Evolutionary conservation across 176 grass and related monocot genomes (phyloP), one percentile per base, ranked within the genome.

Genomic region (Juncus effusus): DNA sequence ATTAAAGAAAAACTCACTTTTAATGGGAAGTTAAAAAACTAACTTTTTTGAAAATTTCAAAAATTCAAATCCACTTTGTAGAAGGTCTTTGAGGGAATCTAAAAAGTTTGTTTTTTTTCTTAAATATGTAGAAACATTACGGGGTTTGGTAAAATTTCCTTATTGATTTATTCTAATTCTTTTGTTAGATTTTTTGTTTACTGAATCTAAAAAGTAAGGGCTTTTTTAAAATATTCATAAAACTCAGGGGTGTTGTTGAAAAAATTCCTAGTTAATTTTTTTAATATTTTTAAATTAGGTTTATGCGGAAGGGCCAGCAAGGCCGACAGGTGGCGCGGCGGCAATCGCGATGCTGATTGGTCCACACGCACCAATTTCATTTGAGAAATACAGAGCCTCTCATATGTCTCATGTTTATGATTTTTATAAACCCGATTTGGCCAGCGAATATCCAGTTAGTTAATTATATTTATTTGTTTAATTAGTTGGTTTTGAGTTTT

Each of bases 341-440:
- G 94, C 94, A 54, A 89, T 97, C 82, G 89, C 94, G 16, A 93
- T 99, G 88, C 70, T 93, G 59, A 93, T 99, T 69, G 94, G 94
- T 47, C 94, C 89, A 74, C 86, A 99, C 80, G 89, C 94, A 52
- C 89, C 94, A 50, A 87, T 99, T 82, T 66, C 69, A 62, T 93
- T 99, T 74, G 94, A 99, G 80, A 93, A 93, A 87, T 90, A 80
- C 66, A 99, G 81, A 66, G 85, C 79, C 47, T 91, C 94, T 58
- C 88, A 99, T 74, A 99, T 99, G 94, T 60, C 80, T 57, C 89
- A 99, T 80, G 88, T 66, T 67, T 99, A 99, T 35, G 94, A 99
- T 79, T 99, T 93, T 63, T 99, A 99, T 78, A 99, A 93, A 76
- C 94, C 94, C 40, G 80, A 99, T 72, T 88, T 99, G 73, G 83